Percentiles rank a stretch among this genome's conserved stretches.
Conservation (phyloP, 768 basidiomycete species). For the Leccinum barrowsii region DNA sequence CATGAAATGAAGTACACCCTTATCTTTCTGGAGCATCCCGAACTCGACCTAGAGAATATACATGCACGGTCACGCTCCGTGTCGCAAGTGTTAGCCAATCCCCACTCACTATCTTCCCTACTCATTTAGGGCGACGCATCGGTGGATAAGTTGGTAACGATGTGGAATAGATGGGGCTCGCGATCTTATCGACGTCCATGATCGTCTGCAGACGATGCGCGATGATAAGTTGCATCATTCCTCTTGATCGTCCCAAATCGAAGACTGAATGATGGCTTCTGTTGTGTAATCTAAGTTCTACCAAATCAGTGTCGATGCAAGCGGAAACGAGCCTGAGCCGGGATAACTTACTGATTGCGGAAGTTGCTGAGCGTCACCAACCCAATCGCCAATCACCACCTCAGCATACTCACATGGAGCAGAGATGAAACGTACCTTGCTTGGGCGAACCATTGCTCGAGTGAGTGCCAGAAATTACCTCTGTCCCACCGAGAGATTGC, state of each 20-base stretch:
- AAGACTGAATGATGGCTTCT: constrained; percentile 49
- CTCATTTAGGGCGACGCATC: constrained; percentile 32
- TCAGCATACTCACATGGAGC: neutral
- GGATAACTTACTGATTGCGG: constrained; percentile 36
- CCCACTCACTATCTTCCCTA: constrained; percentile 35
- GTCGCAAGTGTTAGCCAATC: neutral
- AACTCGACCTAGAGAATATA: constrained; percentile 36
- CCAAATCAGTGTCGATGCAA: neutral
- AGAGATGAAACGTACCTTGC: constrained; percentile 35
- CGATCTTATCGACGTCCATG: constrained; percentile 60
- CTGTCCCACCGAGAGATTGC: constrained; percentile 56
- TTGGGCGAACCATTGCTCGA: constrained; percentile 51
- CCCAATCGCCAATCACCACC: neutral
- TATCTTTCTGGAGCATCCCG: constrained; percentile 51
- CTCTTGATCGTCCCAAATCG: constrained; percentile 44
- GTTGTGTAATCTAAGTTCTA: constrained; percentile 47
- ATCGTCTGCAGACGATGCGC: constrained; percentile 38
- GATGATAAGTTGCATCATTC: constrained; percentile 47
- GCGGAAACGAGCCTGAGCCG: neutral
- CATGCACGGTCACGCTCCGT: neutral
- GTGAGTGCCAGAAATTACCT: constrained; percentile 59
- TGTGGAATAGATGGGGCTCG: constrained; percentile 18
- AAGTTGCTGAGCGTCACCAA: constrained; percentile 34
- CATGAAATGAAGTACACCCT: constrained; percentile 48
- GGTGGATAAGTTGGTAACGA: neutral